Evolutionary conservation across 164 flowering plant genomes (phyloP).

Genomic region (Magnolia kwangsiensis): DNA sequence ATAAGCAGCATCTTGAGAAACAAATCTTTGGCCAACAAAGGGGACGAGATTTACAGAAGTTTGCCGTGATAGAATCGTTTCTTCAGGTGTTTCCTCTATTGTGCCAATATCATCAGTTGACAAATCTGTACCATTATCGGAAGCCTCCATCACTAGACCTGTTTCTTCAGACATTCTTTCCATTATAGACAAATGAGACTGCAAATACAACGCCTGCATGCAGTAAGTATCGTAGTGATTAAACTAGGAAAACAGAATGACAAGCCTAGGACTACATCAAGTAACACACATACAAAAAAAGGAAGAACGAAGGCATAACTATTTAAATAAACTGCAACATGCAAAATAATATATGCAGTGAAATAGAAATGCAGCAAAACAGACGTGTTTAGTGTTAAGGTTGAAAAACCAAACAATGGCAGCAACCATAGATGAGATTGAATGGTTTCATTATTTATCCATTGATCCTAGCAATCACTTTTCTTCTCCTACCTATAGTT

Average conservation of each 20-base stretch:
- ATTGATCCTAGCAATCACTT: neutral
- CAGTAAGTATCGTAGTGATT: slow-evolving; percentile 2
- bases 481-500: neutral
- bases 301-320: neutral
- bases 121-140: slow-evolving; percentile 63
- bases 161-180: slow-evolving; percentile 47
- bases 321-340: neutral
- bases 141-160: slow-evolving; percentile 40
- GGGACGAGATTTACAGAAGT: slow-evolving; percentile 77
- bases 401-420: neutral
- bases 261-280: neutral
- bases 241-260: neutral
- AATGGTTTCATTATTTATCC: neutral
- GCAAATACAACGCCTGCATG: slow-evolving; percentile 27
- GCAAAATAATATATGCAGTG: neutral
- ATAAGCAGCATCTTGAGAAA: slow-evolving; percentile 86
- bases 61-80: slow-evolving; percentile 65
- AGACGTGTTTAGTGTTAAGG: too few species aligned
- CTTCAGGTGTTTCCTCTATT: slow-evolving; percentile 63
- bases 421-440: neutral
- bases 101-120: slow-evolving; percentile 61
- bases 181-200: slow-evolving; percentile 10
- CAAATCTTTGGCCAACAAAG: slow-evolving; percentile 81
- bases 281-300: neutral
- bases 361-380: too few species aligned